Percentiles rank a stretch among this genome's conserved stretches.
phyloP scores from a whole-genome alignment of 164 flowering plant species.

The Aristolochia fimbriata region DNA sequence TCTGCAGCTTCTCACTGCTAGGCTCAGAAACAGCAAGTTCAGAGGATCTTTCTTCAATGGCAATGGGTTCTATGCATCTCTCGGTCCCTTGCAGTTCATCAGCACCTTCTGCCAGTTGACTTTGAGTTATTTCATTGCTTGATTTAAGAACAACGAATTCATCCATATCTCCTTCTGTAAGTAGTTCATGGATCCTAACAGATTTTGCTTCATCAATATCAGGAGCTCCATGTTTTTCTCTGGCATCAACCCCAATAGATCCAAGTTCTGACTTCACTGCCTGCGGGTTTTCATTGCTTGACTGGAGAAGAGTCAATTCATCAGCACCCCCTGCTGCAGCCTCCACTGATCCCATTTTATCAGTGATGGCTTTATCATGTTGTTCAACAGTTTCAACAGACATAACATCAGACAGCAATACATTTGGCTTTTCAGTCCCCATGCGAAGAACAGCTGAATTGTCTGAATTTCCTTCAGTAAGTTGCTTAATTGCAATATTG shows the following conservation, averaged over 20 bases:
- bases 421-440: not conserved
- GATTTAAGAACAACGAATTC: constrained; percentile 1
- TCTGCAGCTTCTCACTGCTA: not conserved
- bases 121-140: not conserved
- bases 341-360: constrained; percentile 14
- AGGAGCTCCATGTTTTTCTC: constrained; percentile 3
- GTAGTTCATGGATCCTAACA: constrained; percentile 6
- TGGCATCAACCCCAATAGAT: constrained; percentile 1
- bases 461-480: not conserved
- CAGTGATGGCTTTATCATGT: not conserved
- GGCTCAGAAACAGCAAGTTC: not conserved
- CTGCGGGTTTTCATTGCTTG: not conserved
- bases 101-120: not conserved
- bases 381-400: not conserved
- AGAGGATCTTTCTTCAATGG: not conserved
- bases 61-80: not conserved
- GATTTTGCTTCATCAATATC: constrained; percentile 13
- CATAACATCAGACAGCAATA: constrained; percentile 1
- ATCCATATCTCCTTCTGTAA: not conserved
- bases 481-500: constrained; percentile 3
- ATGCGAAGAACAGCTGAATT: not conserved
- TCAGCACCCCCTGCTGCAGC: constrained; percentile 6
- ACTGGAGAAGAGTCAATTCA: not conserved
- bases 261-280: constrained; percentile 3
- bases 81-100: not conserved